A percentile compares a stretch with the other conserved stretches of the same genome.
Evolutionary conservation across 257 asterid genomes (phyloP).

Genomic region (Solanum pinnatisectum): DNA sequence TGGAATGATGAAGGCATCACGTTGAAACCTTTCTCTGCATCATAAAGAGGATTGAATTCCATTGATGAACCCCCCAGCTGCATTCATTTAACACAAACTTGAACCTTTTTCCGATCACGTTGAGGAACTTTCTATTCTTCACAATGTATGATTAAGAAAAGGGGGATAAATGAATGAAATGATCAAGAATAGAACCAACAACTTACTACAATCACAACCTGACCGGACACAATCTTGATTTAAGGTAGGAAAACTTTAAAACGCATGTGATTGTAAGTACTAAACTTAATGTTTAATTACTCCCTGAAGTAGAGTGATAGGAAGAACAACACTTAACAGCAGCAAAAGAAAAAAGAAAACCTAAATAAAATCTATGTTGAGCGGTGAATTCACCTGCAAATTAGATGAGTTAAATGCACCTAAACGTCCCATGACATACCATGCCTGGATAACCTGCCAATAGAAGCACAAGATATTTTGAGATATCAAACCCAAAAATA

Average conservation of each 20-base stretch:
- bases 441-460: conserved; percentile 79
- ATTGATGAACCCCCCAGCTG: conserved; percentile 73
- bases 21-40: conserved; percentile 65
- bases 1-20: conserved; percentile 96
- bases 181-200: neutral
- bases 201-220: neutral
- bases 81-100: conserved; percentile 4
- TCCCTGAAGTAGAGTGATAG: neutral
- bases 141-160: neutral
- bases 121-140: neutral
- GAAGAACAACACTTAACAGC: neutral
- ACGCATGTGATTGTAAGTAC: neutral
- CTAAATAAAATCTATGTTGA: neutral
- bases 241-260: neutral
- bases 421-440: conserved; percentile 96
- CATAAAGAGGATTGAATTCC: conserved; percentile 77
- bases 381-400: conserved; percentile 51
- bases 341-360: neutral
- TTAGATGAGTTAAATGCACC: conserved; percentile 84
- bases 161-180: neutral
- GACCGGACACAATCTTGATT: neutral
- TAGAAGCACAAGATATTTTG: neutral
- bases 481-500: neutral
- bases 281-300: neutral
- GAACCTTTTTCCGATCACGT: neutral